Evolutionary conservation across 345 rosid species (phyloP).

Genomic region (Aethionema arabicum): DNA sequence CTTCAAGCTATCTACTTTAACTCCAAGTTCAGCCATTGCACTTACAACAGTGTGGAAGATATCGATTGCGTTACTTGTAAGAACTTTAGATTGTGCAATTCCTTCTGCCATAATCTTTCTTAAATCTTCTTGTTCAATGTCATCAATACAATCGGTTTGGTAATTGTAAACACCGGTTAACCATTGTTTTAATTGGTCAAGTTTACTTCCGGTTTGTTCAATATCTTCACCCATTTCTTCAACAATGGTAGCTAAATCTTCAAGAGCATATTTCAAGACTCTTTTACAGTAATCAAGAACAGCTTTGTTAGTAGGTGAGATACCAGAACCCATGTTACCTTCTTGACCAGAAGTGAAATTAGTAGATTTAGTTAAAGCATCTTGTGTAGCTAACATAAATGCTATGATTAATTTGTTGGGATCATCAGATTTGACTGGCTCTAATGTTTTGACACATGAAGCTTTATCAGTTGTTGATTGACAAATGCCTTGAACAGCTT

Average conservation of each 20-base stretch:
- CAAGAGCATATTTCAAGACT: conserved; percentile 41
- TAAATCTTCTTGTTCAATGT: conserved; percentile 33
- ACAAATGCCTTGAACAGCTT: conserved; percentile 48
- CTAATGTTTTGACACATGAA: conserved; percentile 53
- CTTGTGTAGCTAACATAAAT: conserved; percentile 39
- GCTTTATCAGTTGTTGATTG: conserved; percentile 48
- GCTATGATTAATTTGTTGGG: conserved; percentile 55
- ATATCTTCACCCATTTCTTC: conserved; percentile 43
- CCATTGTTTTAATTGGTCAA: conserved; percentile 47
- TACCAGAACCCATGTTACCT: conserved; percentile 37
- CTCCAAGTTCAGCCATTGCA: conserved; percentile 38
- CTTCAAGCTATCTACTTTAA: conserved; percentile 27
- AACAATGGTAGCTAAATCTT: conserved; percentile 34
- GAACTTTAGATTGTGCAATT: conserved; percentile 36
- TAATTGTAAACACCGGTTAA: conserved; percentile 59
- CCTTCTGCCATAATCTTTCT: conserved; percentile 38
- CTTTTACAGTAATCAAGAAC: conserved; percentile 41
- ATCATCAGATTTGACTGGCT: conserved; percentile 43
- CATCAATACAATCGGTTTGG: conserved; percentile 60
- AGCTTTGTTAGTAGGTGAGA: conserved; percentile 40
- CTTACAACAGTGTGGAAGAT: conserved; percentile 42
- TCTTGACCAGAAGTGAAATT: conserved; percentile 40
- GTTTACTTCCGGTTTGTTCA: conserved; percentile 30
- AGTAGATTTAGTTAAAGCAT: conserved; percentile 36
- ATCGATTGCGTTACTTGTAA: conserved; percentile 57